Evolutionary conservation across 345 rosid species (phyloP).

Genomic region (Raphanus sativus): DNA sequence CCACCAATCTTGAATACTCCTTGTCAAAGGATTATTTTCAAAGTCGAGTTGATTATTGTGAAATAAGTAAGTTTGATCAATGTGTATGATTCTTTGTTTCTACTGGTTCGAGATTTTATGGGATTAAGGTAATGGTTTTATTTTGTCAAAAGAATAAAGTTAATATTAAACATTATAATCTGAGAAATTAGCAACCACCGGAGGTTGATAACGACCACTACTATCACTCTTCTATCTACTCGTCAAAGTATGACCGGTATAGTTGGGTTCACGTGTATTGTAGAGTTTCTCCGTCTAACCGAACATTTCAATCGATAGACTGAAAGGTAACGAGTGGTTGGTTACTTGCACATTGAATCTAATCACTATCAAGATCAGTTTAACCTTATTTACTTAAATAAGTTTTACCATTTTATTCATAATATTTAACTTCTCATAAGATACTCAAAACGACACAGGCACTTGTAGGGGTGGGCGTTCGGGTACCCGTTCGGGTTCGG

Average conservation of each 20-base stretch:
- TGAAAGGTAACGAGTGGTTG: not conserved
- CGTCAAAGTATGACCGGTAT: conserved; percentile 28
- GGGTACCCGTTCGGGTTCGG: too few relatives aligned
- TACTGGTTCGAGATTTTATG: conserved; percentile 11
- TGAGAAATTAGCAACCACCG: conserved; percentile 21
- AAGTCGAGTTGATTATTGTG: conserved; percentile 8
- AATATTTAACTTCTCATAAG: not conserved
- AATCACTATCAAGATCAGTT: not conserved
- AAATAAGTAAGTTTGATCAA: not conserved
- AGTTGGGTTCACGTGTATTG: conserved; percentile 17
- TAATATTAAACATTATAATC: not conserved
- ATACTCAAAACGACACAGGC: too few relatives aligned
- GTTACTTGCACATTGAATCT: not conserved
- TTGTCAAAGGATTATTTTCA: not conserved
- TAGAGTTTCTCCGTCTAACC: not conserved
- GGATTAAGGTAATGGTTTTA: not conserved
- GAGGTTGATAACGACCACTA: conserved; percentile 26
- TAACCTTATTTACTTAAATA: not conserved
- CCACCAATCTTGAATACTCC: conserved; percentile 24
- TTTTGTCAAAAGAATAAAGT: not conserved
- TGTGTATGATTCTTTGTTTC: conserved; percentile 13
- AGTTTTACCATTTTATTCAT: not conserved
- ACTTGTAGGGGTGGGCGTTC: too few relatives aligned
- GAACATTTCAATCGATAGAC: not conserved
- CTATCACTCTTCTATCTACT: conserved; percentile 14